phyloP scores from a whole-genome alignment of 257 asterid species.

The Penstemon eatonii region DNA sequence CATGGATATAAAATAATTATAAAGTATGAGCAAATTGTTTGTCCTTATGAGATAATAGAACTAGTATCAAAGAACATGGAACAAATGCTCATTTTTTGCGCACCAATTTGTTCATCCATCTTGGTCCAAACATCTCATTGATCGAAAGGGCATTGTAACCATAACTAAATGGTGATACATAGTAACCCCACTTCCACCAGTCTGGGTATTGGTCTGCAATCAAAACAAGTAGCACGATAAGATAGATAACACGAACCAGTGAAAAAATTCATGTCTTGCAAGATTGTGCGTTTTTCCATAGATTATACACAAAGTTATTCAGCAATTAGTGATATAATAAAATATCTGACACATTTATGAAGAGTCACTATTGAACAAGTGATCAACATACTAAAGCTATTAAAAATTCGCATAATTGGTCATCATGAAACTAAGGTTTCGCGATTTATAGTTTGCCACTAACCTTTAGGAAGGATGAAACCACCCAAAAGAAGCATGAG shows the following conservation, averaged over 20 bases:
- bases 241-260: too few relatives aligned
- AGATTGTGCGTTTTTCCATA: too few relatives aligned
- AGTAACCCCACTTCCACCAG: slow-evolving; percentile 75
- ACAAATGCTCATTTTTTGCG: neutral
- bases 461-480: slow-evolving; percentile 61
- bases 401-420: too few relatives aligned
- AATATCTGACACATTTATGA: too few relatives aligned
- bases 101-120: slow-evolving; percentile 73
- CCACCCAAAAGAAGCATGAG: slow-evolving; percentile 59
- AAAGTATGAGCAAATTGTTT: neutral
- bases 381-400: too few relatives aligned
- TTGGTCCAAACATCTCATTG: slow-evolving; percentile 61
- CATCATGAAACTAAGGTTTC: neutral
- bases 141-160: slow-evolving; percentile 58
- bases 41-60: too few relatives aligned
- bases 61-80: neutral
- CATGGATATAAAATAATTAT: neutral
- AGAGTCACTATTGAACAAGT: too few relatives aligned
- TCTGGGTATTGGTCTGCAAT: slow-evolving; percentile 51
- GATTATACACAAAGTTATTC: too few relatives aligned
- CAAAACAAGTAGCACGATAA: neutral
- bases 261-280: too few relatives aligned
- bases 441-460: neutral
- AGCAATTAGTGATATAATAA: too few relatives aligned
- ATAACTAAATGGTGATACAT: slow-evolving; percentile 65